Base-by-base conservation (phyloP, 345 rosid species). In the Mallotus nudiflorus region DNA sequence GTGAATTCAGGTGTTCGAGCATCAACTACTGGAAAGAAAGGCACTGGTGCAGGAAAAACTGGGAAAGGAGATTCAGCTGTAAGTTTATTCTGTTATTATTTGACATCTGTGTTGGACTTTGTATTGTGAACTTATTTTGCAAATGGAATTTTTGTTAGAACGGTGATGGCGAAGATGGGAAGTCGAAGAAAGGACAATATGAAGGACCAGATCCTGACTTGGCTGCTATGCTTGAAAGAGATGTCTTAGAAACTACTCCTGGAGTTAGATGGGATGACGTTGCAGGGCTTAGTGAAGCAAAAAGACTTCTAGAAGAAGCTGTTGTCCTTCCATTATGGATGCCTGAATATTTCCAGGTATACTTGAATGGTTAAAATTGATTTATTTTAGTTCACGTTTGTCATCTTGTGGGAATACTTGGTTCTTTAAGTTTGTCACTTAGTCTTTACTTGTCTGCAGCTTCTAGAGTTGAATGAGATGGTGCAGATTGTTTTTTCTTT, bases 311-410 rank as follows among this genome's bases (percentile, higher is more conserved):
- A 65, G 99, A 96, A 85, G 98, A 96, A 82, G 99, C 99, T 54
- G 98, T 96, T 74, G 99, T 96, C 58, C 99, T 96, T 86, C 99
- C 99, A 76, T 73, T 96, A 75, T 96, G 98, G 99, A 96, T 96
- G 98, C 97, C 99, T 31, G 99, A 96, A 78, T 96, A 96, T 83
- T 96, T 96, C 82, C 98, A 92, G 97, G 99, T 95, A 81, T 59
- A 71, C 19, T 70, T 33, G 35, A 50, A 18, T 59, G 52, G 56
- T 31, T 64, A 71, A 44, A 51, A 65, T 45, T 70, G 46, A 72
- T 60, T 54, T 75, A 13, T 25, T 27, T n/a, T 53, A 44, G 29
- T 53, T 48, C 59, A 28, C 65, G 59, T 35, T 59, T 42, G 9
- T 31, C 40, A 55, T 46, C 54, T 9, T 40, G 31, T 28, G 20